Conservation (phyloP, 495 filamentous ascomycete genomes). For the Trypethelium eluteriae region DNA sequence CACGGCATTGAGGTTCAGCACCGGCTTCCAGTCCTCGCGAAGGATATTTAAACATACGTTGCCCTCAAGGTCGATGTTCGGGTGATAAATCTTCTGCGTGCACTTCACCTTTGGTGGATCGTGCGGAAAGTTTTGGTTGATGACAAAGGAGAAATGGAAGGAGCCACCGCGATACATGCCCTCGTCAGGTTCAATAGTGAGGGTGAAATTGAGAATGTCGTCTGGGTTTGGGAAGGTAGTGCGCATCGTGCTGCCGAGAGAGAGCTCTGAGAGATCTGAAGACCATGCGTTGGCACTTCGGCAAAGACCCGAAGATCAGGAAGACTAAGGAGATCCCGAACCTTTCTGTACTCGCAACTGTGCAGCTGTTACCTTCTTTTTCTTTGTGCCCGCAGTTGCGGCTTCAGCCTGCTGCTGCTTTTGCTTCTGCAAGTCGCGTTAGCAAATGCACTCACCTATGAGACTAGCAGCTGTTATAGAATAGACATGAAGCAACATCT, state of each 20-base stretch:
- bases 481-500: conserved; percentile 10
- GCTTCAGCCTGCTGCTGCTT: conserved; percentile 80
- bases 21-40: conserved; percentile 97
- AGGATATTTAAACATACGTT: conserved; percentile 97
- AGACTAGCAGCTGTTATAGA: neutral
- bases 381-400: conserved; percentile 56
- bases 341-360: conserved; percentile 96
- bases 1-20: conserved; percentile 91
- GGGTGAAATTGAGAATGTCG: conserved; percentile 90
- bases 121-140: conserved; percentile 92
- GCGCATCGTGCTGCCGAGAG: conserved; percentile 83
- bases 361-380: conserved; percentile 96
- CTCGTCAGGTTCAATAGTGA: conserved; percentile 92
- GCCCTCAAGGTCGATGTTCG: conserved; percentile 95
- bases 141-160: conserved; percentile 85
- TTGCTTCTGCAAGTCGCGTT: conserved; percentile 72
- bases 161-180: conserved; percentile 91
- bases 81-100: conserved; percentile 97
- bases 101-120: conserved; percentile 98
- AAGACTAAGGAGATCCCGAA: conserved; percentile 32
- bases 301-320: neutral
- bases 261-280: conserved; percentile 84
- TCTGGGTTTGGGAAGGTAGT: conserved; percentile 89
- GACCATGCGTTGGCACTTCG: neutral
- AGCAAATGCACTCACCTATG: conserved; percentile 29